These are phyloP conservation scores for Liriodendron chinense DNA, from an alignment of 164 flowering plant genomes.

Conservation along the genomic window DNA sequence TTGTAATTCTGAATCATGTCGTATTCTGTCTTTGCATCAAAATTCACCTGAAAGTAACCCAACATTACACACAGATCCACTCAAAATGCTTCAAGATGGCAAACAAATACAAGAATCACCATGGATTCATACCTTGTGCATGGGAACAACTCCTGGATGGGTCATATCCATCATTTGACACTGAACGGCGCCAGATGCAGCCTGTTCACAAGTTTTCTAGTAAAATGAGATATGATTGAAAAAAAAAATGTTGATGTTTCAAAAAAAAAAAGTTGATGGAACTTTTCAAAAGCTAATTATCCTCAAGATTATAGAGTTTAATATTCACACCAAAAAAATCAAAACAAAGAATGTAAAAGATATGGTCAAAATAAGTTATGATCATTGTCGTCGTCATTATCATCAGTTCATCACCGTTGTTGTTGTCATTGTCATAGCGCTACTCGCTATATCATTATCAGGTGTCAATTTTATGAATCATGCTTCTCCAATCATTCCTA, in stretches of 20 bases:
- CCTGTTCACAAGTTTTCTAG: constrained; percentile 36
- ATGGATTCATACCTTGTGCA: constrained; percentile 68
- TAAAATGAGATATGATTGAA: background rate
- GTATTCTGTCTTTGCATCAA: constrained; percentile 84
- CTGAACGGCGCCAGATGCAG: constrained; percentile 92
- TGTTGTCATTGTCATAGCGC: no score
- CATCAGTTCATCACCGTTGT: no score
- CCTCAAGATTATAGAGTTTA: no score
- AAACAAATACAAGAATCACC: background rate
- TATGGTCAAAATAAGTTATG: no score
- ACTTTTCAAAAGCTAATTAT: no score
- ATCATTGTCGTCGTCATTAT: no score
- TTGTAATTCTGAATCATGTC: constrained; percentile 97
- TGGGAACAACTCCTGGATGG: constrained; percentile 85
- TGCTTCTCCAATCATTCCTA: no score
- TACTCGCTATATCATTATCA: no score
- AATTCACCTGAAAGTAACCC: constrained; percentile 61
- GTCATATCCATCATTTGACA: constrained; percentile 95
- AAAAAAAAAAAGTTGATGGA: no score
- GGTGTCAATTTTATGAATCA: no score
- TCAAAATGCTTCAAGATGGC: background rate
- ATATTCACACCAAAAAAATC: no score
- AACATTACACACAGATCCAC: background rate
- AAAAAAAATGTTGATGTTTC: background rate
- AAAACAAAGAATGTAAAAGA: no score